These are phyloP conservation scores for Ascoidea tarda DNA, from an alignment of 805 yeast genomes.

Conservation along the genomic window DNA sequence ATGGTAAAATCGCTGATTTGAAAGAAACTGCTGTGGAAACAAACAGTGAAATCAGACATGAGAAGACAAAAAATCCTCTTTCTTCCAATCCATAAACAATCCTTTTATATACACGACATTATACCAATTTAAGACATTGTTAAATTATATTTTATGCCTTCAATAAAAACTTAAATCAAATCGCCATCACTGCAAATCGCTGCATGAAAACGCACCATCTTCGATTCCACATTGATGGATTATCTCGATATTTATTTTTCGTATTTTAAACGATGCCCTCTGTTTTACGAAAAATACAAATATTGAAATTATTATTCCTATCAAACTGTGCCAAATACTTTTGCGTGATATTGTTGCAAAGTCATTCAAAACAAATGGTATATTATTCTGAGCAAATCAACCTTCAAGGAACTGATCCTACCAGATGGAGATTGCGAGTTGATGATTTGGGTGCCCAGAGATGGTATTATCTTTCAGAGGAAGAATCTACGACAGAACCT, in stretches of 20 bases:
- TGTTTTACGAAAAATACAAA: no score
- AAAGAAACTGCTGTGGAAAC: background rate
- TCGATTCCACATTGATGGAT: no score
- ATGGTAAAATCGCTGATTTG: no score
- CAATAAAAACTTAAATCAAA: no score
- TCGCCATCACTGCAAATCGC: no score
- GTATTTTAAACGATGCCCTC: no score
- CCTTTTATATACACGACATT: background rate
- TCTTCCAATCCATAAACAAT: background rate
- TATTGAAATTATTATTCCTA: no score
- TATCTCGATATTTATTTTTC: no score
- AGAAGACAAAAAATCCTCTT: background rate
- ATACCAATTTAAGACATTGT: background rate
- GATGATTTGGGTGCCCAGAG: constrained; percentile 63
- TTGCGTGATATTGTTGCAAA: no score
- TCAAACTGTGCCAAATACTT: no score
- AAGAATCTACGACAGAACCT: constrained; percentile 25
- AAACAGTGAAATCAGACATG: background rate
- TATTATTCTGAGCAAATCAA: constrained; percentile 59
- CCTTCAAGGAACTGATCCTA: constrained; percentile 51
- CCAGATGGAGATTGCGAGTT: constrained; percentile 61
- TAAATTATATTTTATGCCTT: background rate
- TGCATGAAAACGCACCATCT: no score
- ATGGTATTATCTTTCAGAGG: constrained; percentile 53
- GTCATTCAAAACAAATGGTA: background rate